Evolutionary conservation across 2,329 filamentous ascomycete genomes (phyloP), one percentile per base, ranked within the genome.

Genomic region (Colletotrichum tamarilloi): DNA sequence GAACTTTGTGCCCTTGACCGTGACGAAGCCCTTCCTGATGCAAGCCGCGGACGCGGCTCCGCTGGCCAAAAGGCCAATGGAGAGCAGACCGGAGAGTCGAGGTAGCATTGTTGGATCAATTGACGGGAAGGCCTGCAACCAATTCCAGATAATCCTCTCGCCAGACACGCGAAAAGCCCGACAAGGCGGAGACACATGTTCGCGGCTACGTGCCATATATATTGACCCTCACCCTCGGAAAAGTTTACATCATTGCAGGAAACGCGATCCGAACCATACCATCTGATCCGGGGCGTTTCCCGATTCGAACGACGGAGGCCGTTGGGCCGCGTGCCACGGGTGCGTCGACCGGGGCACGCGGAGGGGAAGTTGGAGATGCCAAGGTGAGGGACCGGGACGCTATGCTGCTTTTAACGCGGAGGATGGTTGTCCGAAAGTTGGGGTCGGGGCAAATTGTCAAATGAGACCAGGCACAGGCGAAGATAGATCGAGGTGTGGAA

Each of bases 1-100:
- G 79, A 90, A 90, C 70, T 86, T 85, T 2, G 80, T 82, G 6
- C 86, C 87, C 3, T 87, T 81, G 0, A 85, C 83, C 3, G 85
- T 87, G 22, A 89, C 86, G 66, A 89, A 89, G 0, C 86, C 85
- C 55, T 76, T 76, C 14, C 77, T 77, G 2, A 73, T 77, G 68
- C 68, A 63, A 4, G 75, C 70, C 16, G 60, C 72, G 49, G 72
- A 70, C 32, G 66, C 53, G 53, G 55, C 53, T 24, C 72, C 74
- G 62, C 46, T 55, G 64, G 72, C 74, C 60, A 75, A 55, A 32
- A 75, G 68, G 53, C 65, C 65, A 46, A 74, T 42, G 8, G 72
- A 75, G 11, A 75, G 65, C n/a, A 75, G 65, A 60, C 63, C 55
- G 53, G 73, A 66, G 16, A 72, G 56, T 19, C 52, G 70, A 59